phyloP scores from a whole-genome alignment of 345 rosid species.

The Syzygium grande region DNA sequence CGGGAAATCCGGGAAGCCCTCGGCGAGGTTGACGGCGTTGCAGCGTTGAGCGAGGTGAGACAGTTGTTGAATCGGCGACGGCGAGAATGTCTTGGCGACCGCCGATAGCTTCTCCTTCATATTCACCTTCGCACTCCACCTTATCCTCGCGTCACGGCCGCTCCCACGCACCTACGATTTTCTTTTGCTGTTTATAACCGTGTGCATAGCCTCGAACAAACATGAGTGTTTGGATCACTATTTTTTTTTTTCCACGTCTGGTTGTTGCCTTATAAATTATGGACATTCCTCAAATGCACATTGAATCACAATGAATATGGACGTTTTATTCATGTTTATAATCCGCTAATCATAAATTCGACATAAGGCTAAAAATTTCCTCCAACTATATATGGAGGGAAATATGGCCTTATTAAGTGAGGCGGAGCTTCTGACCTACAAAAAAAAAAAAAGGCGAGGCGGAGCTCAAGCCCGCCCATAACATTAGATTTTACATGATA shows the following conservation, averaged over 20 bases:
- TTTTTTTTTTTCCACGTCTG: neutral
- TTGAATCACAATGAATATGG: neutral
- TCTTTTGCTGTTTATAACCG: neutral
- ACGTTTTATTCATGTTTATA: neutral
- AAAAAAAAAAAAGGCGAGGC: no score
- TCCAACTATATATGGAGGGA: neutral
- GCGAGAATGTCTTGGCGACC: slow-evolving; percentile 30
- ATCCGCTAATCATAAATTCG: neutral
- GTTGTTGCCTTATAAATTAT: neutral
- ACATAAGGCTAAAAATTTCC: neutral
- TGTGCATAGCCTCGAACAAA: neutral
- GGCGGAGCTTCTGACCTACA: neutral
- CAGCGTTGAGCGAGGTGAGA: slow-evolving; percentile 41
- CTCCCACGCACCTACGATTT: neutral
- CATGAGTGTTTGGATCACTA: neutral
- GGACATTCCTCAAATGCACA: neutral
- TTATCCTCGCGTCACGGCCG: neutral
- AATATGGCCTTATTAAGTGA: neutral
- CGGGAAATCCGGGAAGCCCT: slow-evolving; percentile 65
- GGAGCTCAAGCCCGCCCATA: neutral
- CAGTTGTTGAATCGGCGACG: slow-evolving; percentile 50
- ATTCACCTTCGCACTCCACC: neutral
- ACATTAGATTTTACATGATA: neutral
- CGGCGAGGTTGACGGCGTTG: slow-evolving; percentile 51
- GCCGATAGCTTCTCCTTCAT: slow-evolving; percentile 38